Conservation (phyloP, 176 grass and related monocot species). For the Carex pumila region DNA sequence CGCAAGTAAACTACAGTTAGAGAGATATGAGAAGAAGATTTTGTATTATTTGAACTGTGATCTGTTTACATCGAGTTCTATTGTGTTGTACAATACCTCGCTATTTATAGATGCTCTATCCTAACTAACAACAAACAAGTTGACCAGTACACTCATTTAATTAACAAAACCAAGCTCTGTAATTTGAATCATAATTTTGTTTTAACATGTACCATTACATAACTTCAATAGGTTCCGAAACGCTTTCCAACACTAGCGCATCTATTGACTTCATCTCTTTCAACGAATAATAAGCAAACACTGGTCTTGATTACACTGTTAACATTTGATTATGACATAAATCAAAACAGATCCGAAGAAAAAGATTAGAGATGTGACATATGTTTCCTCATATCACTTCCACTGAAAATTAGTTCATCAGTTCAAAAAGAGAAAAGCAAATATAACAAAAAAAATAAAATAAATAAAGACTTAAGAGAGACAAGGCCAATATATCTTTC, state of each 20-base stretch:
- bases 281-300: not conserved
- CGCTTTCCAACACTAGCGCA: not conserved
- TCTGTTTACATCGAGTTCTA: no score
- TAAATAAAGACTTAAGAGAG: not conserved
- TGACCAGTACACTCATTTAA: not conserved
- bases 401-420: conserved; percentile 3
- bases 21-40: no score
- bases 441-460: not conserved
- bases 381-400: not conserved
- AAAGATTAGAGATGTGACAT: conserved; percentile 2
- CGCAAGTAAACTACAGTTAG: no score
- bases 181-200: no score
- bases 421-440: not conserved
- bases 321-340: conserved; percentile 1
- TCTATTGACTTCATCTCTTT: not conserved
- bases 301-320: not conserved
- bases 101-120: not conserved
- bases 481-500: not conserved
- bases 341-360: not conserved
- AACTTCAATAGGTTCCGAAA: not conserved
- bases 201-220: not conserved
- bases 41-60: no score
- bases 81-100: not conserved
- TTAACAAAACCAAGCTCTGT: not conserved
- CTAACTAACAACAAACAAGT: not conserved